Conservation (phyloP, 2,329 filamentous ascomycete species). For the Ophiostoma ips region DNA sequence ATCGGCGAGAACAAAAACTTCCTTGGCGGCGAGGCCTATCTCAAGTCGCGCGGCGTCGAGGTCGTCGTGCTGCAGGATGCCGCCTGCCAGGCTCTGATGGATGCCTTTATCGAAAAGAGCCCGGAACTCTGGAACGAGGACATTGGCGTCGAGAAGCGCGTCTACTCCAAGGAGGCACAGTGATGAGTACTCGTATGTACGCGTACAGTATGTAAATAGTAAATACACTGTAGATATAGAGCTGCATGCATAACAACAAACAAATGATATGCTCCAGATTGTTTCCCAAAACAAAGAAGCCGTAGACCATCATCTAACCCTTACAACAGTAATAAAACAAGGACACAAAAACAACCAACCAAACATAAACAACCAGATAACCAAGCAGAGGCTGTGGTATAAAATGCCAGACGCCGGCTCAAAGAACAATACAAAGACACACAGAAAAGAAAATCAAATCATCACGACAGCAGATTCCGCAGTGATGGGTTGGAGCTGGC, state of each 20-base stretch:
- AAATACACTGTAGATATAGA: too few species aligned
- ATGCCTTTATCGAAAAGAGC: conserved; percentile 56
- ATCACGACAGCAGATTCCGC: conserved; percentile 54
- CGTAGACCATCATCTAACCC: too few species aligned
- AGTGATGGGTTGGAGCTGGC: conserved; percentile 66
- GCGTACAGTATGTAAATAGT: neutral
- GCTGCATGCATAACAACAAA: too few species aligned
- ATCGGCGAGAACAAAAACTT: conserved; percentile 68
- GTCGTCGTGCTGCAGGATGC: conserved; percentile 55
- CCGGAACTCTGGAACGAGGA: conserved; percentile 57
- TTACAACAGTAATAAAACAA: neutral
- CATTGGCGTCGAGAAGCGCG: conserved; percentile 35
- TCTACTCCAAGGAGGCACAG: conserved; percentile 23
- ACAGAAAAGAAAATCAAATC: neutral
- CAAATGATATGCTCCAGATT: too few species aligned
- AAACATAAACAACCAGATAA: neutral
- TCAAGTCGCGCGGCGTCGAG: conserved; percentile 54
- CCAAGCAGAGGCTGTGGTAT: neutral
- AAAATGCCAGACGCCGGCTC: neutral
- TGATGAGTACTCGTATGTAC: too few species aligned
- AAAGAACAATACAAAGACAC: neutral
- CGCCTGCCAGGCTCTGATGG: conserved; percentile 56
- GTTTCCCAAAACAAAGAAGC: too few species aligned
- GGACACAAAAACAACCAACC: neutral
- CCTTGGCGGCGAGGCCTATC: conserved; percentile 56